Conservation (phyloP, 108 stramenopile genomes). For the Thalassiosira profunda region DNA sequence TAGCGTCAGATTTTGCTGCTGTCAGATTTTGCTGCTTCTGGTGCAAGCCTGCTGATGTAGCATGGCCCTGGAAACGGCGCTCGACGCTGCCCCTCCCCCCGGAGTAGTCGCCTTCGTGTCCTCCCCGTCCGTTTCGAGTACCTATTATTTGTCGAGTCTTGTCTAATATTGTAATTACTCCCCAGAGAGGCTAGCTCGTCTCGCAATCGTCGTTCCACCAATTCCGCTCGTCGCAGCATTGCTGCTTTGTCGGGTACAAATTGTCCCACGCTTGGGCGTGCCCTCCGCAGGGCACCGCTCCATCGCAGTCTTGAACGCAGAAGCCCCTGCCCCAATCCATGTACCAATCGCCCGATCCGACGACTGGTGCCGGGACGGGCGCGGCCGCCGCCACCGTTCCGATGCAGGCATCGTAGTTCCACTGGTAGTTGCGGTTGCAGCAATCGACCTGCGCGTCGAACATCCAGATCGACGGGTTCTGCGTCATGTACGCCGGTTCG, state of each 20-base stretch:
- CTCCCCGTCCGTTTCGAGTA: too few species aligned
- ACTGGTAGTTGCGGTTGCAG: background rate
- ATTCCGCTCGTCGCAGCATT: background rate
- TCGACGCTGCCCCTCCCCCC: too few species aligned
- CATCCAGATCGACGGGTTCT: conserved; percentile 4
- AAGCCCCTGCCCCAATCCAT: background rate
- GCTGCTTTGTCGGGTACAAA: background rate
- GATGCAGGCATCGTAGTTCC: background rate
- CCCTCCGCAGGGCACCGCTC: background rate
- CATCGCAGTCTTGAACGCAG: background rate
- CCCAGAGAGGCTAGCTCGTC: too few species aligned
- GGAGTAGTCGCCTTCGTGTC: too few species aligned
- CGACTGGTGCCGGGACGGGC: background rate
- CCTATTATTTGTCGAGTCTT: too few species aligned
- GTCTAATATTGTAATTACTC: too few species aligned
- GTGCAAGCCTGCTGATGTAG: too few species aligned
- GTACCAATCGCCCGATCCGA: background rate
- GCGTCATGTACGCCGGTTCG: background rate
- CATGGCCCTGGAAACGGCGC: too few species aligned
- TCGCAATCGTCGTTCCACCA: background rate
- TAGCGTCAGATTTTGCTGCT: too few species aligned
- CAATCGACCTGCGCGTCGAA: background rate
- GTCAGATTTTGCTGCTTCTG: too few species aligned
- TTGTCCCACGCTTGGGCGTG: background rate
- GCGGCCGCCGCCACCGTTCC: background rate